Evolutionary conservation across 352 stramenopile genomes (phyloP), one percentile per base, ranked within the genome.

Genomic region (Phytophthora foliorum): DNA sequence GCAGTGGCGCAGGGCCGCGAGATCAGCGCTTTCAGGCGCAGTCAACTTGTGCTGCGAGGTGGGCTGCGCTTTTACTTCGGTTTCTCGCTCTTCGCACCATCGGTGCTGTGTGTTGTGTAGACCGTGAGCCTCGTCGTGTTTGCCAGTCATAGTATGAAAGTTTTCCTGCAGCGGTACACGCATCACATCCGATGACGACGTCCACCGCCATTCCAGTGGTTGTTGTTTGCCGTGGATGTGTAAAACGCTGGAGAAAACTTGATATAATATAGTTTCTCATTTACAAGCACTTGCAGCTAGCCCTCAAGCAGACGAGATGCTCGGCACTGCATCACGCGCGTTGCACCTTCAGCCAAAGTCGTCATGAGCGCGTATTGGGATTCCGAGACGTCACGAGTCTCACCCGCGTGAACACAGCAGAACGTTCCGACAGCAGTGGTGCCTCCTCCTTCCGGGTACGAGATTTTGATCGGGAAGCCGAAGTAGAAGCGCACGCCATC

Each of bases 401-500:
- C 59, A 8, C 65, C 56, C 1, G 25, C 63, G 46, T 90, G 70
- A 10, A 87, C 53, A 50, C 80, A 91, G 59, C 81, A 91, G 46
- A 93, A 76, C 0, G 81, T 76, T 4, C 81, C 82, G 24, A 91
- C 66, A 10, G 82, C 68, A 32, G 69, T 67, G 13, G 63, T 65
- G 45, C 78, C 68, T 31, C 67, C 67, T 34, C 46, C 50, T 22
- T 67, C 44, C 17, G 59, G 60, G 41, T 55, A 69, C 16, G 51
- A 55, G 19, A 74, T 67, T 32, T 61, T 60, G 36, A 93, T 62
- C 1, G 85, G 85, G 65, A 93, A 90, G 13, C 83, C 85, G 11
- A 73, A 74, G 71, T 93, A 92, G 70, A 88, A 93, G 41, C 74
- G 80, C 21, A 81, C 50, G 24, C 71, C 80, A 0, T 81, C 53